Evolutionary conservation across 352 stramenopile genomes (phyloP), one percentile per base, ranked within the genome.

Genomic region (Pythium brachiatum): DNA sequence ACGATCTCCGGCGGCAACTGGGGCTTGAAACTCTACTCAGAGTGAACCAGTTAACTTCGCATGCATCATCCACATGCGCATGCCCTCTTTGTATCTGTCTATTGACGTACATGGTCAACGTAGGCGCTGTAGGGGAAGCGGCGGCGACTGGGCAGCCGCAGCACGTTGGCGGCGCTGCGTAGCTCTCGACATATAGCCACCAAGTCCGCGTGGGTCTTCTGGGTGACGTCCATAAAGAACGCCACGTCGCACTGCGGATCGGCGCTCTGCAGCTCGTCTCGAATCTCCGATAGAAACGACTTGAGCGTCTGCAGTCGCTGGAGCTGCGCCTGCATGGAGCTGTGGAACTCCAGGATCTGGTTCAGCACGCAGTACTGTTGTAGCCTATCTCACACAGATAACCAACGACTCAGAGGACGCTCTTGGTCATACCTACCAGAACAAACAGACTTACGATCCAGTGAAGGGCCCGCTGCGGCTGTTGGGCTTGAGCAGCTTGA

Each of bases 261-360:
- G 48, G 83, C 73, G 16, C 58, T 62, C 21, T 72, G 57, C 3
- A 90, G 43, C 7, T 80, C 76, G 5, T 78, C 55, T 6, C 74
- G 76, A 50, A 83, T 73, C 36, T 64, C 51, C 47, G 75, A 52
- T 34, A 89, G 57, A 29, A 86, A 89, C 7, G 72, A 59, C 62
- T 82, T 84, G 27, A 90, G 69, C 18, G 69, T 60, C 21, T 73
- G 70, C 32, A 92, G 69, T 6, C 64, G 66, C 7, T 69, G 72
- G 54, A 88, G 62, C 70, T 89, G 80, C 21, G 73, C 68, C 66
- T 90, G 82, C 51, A 88, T 62, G 47, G 84, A 75, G 53, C 75
- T 73, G 60, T 93, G 82, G 62, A 93, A 91, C 70, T 93, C 84
- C 50, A 93, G 76, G 61, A 93, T 90, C 69, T 93, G 84, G 68